A percentile compares a stretch with the other conserved stretches of the same genome.
These are phyloP conservation scores for Kluyveromyces siamensis DNA, from an alignment of 805 yeast species.

Conservation along the genomic window DNA sequence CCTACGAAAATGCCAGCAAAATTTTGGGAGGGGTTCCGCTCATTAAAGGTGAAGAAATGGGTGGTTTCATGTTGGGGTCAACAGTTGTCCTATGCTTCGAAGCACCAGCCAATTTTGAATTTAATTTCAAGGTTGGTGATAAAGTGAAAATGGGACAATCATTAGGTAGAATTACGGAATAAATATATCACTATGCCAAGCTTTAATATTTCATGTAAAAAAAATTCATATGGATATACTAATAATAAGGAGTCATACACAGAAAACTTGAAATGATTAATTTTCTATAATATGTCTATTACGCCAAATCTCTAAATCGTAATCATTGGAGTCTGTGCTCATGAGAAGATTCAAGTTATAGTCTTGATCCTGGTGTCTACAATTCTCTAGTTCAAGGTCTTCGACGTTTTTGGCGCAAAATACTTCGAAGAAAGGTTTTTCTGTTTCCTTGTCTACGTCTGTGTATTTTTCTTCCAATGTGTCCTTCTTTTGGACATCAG, in stretches of 20 bases:
- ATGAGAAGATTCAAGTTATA: conserved; percentile 1
- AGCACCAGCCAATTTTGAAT: conserved; percentile 77
- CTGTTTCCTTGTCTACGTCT: background rate
- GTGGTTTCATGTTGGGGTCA: conserved; percentile 92
- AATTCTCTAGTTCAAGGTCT: conserved; percentile 1
- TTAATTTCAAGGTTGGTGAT: conserved; percentile 62
- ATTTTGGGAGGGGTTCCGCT: conserved; percentile 81
- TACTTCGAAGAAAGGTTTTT: background rate
- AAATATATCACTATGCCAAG: background rate
- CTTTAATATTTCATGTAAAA: background rate
- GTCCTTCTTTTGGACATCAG: background rate
- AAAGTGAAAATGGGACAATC: conserved; percentile 77
- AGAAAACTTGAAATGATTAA: background rate
- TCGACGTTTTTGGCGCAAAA: conserved; percentile 1
- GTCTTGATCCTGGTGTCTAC: background rate
- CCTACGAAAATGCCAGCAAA: conserved; percentile 70
- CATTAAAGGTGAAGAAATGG: conserved; percentile 88
- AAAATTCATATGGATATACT: background rate
- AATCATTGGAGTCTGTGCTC: background rate
- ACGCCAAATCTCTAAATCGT: conserved; percentile 1
- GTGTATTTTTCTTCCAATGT: background rate
- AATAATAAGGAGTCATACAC: no score
- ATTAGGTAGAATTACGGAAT: conserved; percentile 40
- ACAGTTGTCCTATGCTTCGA: conserved; percentile 96
- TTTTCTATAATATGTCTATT: background rate